phyloP scores from a whole-genome alignment of 2,329 filamentous ascomycete species.

The Curvularia eragrostidis region DNA sequence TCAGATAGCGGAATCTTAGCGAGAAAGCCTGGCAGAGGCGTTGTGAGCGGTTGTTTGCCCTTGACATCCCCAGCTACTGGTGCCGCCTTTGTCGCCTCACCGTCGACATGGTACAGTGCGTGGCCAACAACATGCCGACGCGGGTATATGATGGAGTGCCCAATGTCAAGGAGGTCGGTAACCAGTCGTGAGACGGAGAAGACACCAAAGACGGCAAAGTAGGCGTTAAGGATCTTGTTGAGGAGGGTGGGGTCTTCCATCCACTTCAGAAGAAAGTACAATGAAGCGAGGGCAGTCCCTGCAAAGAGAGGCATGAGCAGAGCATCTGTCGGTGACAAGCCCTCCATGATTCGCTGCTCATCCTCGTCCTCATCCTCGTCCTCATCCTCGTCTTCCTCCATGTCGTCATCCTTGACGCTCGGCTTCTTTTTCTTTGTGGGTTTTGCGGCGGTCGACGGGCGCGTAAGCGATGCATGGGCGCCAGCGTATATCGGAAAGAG shows the following conservation, averaged over 20 bases:
- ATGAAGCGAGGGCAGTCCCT: constrained; percentile 70
- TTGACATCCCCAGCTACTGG: constrained; percentile 38
- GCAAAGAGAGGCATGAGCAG: constrained; percentile 84
- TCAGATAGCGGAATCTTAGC: constrained; percentile 56
- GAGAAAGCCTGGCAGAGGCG: constrained; percentile 61
- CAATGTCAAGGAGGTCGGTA: constrained; percentile 72
- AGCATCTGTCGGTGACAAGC: constrained; percentile 77
- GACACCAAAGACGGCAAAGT: constrained; percentile 82
- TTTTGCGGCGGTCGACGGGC: constrained; percentile 79
- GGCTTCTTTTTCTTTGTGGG: constrained; percentile 62
- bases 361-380: constrained; percentile 63
- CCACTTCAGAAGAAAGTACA: constrained; percentile 91
- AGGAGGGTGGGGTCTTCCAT: constrained; percentile 80
- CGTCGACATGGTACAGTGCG: constrained; percentile 58
- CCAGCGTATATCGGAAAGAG: constrained; percentile 84
- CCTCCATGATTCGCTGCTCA: constrained; percentile 66
- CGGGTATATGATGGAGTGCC: constrained; percentile 75
- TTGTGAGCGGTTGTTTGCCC: constrained; percentile 36
- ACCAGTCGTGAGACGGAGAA: constrained; percentile 76
- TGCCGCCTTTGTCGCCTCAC: constrained; percentile 42
- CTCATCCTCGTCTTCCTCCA: constrained; percentile 53
- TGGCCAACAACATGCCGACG: constrained; percentile 66
- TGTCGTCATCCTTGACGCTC: constrained; percentile 48
- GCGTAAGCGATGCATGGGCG: constrained; percentile 81
- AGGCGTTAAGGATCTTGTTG: constrained; percentile 81